Percentiles rank a stretch among this genome's conserved stretches.
These are phyloP conservation scores for Hibiscus mutabilis DNA, from an alignment of 345 rosid species.

Conservation along the genomic window DNA sequence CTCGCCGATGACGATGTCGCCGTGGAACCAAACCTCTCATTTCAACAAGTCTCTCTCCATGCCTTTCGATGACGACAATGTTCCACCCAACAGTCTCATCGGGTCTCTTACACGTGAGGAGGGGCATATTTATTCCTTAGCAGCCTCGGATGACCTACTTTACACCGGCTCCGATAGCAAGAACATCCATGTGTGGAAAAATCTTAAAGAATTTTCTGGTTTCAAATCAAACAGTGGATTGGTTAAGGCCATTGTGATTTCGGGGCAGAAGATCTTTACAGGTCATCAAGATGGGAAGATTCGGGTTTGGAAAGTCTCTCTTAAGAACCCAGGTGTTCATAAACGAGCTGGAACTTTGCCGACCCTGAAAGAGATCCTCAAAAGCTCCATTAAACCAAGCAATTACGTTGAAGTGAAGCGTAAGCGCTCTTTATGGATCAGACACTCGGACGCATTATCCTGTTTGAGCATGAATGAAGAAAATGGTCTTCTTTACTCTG, in stretches of 20 bases:
- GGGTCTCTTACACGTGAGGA: conserved; percentile 91
- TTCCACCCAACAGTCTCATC: conserved; percentile 54
- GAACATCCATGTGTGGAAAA: conserved; percentile 95
- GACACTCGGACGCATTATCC: conserved; percentile 82
- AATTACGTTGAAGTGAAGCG: conserved; percentile 70
- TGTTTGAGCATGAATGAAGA: conserved; percentile 72
- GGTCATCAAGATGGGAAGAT: conserved; percentile 96
- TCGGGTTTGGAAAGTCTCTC: conserved; percentile 76
- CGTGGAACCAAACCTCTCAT: conserved; percentile 77
- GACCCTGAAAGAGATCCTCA: conserved; percentile 75
- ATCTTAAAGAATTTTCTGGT: conserved; percentile 72
- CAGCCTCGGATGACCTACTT: conserved; percentile 71
- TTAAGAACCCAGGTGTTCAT: conserved; percentile 57
- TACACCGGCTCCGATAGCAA: conserved; percentile 96
- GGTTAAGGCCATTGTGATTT: conserved; percentile 77
- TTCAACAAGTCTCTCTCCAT: conserved; percentile 45
- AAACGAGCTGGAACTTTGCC: conserved; percentile 80
- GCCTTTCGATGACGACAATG: conserved; percentile 32
- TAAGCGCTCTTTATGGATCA: conserved; percentile 80
- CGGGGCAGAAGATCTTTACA: conserved; percentile 74
- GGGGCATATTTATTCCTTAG: conserved; percentile 90
- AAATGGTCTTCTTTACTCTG: conserved; percentile 65
- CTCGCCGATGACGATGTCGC: conserved; percentile 94
- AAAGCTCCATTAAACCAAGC: conserved; percentile 79
- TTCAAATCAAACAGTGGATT: conserved; percentile 91